Base-by-base conservation (phyloP, 2,329 filamentous ascomycete genomes). In the Penicillium sp. region DNA sequence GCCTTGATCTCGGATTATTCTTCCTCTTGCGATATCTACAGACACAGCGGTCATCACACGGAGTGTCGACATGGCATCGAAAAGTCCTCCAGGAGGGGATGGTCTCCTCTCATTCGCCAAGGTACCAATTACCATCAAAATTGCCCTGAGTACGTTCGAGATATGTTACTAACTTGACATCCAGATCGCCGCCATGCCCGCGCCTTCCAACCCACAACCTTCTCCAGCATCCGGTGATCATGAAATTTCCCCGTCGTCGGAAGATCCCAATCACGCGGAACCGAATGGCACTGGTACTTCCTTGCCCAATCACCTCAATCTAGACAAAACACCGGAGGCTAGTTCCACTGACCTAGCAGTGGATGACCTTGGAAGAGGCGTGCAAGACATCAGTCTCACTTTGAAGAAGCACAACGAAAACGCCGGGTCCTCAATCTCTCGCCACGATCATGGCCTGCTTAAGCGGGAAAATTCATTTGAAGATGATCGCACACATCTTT, bases 21-120 rank as follows among this genome's bases (percentile, higher is more conserved):
- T 64, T 63, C 57, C 51, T 46, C 58, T 59, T 54, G 52, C 58
- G 57, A 53, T 58, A 60, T 57, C 58, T 58, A 57, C 57, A 56
- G 39, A 53, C 48, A 58, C 59, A 52, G 59, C 55, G 51, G 54
- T 47, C 44, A 54, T 49, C 55, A 49, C 45, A 49, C 49, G 40
- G 55, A 52, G 57, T 58, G 45, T 57, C 55, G 63, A 55, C 50
- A 75, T 75, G 72, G 62, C 66, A 60, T 70, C 71, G 27, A 64
- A 71, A 48, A 62, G 60, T 53, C 62, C 65, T 49, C 59, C 64
- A 34, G 53, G 58, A 52, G 67, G 63, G 60, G 65, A 67, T 36
- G 56, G 63, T 49, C 66, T 67, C 74, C 82, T 87, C 64, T 90
- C 88, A 42, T 92, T 92, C 79, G 89, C 89, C 75, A 91, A 90